These are phyloP conservation scores for Monosporascus sp. DNA, from an alignment of 2,329 filamentous ascomycete genomes.

Conservation along the genomic window DNA sequence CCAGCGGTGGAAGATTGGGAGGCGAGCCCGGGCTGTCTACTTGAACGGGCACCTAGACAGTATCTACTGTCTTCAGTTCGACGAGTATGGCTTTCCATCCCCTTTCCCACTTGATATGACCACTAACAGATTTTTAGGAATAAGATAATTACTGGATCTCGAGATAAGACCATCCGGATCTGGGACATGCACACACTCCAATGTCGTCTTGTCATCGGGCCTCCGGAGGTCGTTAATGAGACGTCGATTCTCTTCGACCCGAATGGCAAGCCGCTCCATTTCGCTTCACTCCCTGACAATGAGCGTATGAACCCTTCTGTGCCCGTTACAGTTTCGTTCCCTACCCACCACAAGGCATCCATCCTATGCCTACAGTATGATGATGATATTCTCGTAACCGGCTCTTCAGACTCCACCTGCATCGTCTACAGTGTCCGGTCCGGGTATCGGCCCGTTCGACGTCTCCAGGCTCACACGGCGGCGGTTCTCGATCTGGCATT, in stretches of 20 bases:
- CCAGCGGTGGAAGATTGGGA: conserved; percentile 72
- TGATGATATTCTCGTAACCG: conserved; percentile 86
- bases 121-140: conserved; percentile 50
- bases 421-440: conserved; percentile 84
- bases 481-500: conserved; percentile 94
- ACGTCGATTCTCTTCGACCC: conserved; percentile 46
- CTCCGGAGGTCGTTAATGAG: conserved; percentile 58
- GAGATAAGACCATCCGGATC: conserved; percentile 90
- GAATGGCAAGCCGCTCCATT: conserved; percentile 48
- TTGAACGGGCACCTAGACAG: conserved; percentile 91
- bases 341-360: conserved; percentile 77
- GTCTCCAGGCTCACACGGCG: conserved; percentile 73
- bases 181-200: conserved; percentile 91
- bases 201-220: conserved; percentile 82
- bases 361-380: conserved; percentile 96
- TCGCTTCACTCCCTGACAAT: conserved; percentile 49
- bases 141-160: conserved; percentile 95
- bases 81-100: conserved; percentile 62
- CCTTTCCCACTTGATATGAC: not conserved
- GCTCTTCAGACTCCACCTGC: conserved; percentile 86
- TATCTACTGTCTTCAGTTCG: conserved; percentile 97
- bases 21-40: conserved; percentile 72
- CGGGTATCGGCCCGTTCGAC: conserved; percentile 73
- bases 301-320: conserved; percentile 40
- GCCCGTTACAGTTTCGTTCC: conserved; percentile 53